phyloP scores from a whole-genome alignment of 495 filamentous ascomycete genomes.

The Lineolata rhizophorae region DNA sequence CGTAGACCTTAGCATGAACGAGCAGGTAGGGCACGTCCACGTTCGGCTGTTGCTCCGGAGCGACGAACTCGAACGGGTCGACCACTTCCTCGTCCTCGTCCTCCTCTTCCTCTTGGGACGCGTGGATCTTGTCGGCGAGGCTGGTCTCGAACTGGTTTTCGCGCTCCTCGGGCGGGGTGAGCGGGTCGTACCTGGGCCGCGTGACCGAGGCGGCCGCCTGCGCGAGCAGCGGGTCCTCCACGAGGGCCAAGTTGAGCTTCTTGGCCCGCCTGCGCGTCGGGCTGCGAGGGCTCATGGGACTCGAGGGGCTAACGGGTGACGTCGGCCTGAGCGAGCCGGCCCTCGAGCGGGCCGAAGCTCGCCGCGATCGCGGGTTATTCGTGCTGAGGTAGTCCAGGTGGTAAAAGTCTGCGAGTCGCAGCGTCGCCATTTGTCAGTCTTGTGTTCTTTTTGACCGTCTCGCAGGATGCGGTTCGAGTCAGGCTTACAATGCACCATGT shows the following conservation, averaged over 20 bases:
- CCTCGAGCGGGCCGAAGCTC: too few species aligned
- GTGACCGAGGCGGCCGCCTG: too few species aligned
- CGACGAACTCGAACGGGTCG: background rate
- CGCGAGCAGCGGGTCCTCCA: constrained; percentile 20
- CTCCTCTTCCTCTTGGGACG: constrained; percentile 6
- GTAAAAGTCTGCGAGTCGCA: constrained; percentile 17
- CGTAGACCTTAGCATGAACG: constrained; percentile 19
- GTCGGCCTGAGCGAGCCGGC: too few species aligned
- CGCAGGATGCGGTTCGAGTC: too few species aligned
- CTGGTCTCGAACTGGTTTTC: constrained; percentile 4
- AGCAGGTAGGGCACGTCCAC: constrained; percentile 11
- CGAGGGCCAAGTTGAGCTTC: constrained; percentile 13
- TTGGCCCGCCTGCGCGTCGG: constrained; percentile 6
- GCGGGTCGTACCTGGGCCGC: too few species aligned
- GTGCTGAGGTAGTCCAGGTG: constrained; percentile 19
- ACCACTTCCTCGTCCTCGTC: constrained; percentile 12
- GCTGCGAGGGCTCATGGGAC: constrained; percentile 3
- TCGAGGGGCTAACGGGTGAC: too few species aligned
- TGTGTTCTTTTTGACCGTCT: background rate
- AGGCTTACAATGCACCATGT: constrained; percentile 22
- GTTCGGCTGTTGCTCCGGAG: constrained; percentile 7
- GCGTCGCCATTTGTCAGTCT: constrained; percentile 5
- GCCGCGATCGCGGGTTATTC: too few species aligned
- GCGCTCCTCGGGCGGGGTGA: constrained; percentile 6
- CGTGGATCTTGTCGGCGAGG: constrained; percentile 7